These are phyloP conservation scores for Begonia masoniana DNA, from an alignment of 306 rosid species.

Conservation along the genomic window DNA sequence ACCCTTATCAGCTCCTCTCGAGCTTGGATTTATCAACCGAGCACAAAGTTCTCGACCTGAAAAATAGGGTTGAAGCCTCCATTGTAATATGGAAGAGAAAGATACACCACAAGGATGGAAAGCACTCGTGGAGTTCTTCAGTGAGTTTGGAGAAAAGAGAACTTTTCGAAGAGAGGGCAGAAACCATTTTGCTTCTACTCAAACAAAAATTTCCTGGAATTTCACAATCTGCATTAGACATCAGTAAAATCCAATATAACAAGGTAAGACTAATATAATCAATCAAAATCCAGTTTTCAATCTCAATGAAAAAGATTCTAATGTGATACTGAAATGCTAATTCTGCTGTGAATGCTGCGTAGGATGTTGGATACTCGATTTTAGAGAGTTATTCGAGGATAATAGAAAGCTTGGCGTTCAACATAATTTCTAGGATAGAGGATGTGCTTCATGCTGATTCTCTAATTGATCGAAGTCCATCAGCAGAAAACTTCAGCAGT, in stretches of 20 bases:
- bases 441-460: constrained; percentile 62
- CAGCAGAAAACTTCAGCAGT: constrained; percentile 8
- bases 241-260: constrained; percentile 76
- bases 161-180: constrained; percentile 84
- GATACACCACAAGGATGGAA: constrained; percentile 64
- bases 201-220: constrained; percentile 83
- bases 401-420: constrained; percentile 78
- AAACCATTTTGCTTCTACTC: constrained; percentile 53
- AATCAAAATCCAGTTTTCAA: too few relatives aligned
- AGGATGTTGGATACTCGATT: constrained; percentile 90
- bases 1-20: constrained; percentile 49
- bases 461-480: constrained; percentile 17
- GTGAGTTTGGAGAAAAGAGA: constrained; percentile 90
- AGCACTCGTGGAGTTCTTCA: constrained; percentile 72
- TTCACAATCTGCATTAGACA: constrained; percentile 87
- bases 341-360: constrained; percentile 7
- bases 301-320: too few relatives aligned
- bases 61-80: constrained; percentile 81
- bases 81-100: constrained; percentile 90
- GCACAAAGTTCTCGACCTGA: constrained; percentile 74
- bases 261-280: constrained; percentile 23
- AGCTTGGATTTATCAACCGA: constrained; percentile 64
- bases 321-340: not conserved
- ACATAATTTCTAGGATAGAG: constrained; percentile 70
- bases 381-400: constrained; percentile 95